Percentiles rank a stretch among this genome's conserved stretches.
Conservation (phyloP, 371 early-diverging fungal species). For the Mortierella sp. region DNA sequence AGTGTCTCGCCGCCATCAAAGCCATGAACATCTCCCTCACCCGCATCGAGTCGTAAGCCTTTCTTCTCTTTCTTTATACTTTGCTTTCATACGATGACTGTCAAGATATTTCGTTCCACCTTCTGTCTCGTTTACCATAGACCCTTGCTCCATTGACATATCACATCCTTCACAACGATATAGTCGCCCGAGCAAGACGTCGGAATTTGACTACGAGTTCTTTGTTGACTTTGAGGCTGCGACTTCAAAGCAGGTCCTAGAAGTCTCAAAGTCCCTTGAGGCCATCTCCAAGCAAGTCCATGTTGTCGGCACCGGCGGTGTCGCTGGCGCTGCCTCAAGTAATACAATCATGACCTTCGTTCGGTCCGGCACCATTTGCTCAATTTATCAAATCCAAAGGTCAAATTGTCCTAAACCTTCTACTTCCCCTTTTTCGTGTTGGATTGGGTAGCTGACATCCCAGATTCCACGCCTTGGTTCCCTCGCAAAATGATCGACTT, state of each 20-base stretch:
- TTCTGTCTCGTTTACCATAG: background rate
- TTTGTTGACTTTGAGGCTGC: conserved; percentile 89
- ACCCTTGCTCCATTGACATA: background rate
- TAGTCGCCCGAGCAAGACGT: conserved; percentile 80
- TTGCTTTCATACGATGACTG: background rate
- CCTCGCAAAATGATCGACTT: conserved; percentile 94
- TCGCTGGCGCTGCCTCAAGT: conserved; percentile 14
- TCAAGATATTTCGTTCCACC: background rate
- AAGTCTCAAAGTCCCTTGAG: conserved; percentile 69
- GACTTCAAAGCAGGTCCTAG: conserved; percentile 65
- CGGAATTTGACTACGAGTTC: conserved; percentile 91
- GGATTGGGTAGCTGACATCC: conserved; percentile 13
- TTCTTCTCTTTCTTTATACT: background rate
- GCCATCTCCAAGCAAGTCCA: conserved; percentile 73
- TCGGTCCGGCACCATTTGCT: background rate
- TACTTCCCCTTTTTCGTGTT: background rate
- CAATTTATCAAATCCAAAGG: background rate
- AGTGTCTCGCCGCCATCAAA: conserved; percentile 83
- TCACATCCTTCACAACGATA: background rate
- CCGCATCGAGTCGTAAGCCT: conserved; percentile 89
- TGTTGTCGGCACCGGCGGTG: conserved; percentile 64
- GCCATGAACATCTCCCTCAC: conserved; percentile 85
- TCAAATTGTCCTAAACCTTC: too few relatives aligned
- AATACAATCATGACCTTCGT: background rate
- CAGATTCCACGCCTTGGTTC: conserved; percentile 87